A percentile compares a stretch with the other conserved stretches of the same genome.
Conservation (phyloP, 1,284 basidiomycete genomes). For the Cutaneotrichosporon spelunceum region DNA sequence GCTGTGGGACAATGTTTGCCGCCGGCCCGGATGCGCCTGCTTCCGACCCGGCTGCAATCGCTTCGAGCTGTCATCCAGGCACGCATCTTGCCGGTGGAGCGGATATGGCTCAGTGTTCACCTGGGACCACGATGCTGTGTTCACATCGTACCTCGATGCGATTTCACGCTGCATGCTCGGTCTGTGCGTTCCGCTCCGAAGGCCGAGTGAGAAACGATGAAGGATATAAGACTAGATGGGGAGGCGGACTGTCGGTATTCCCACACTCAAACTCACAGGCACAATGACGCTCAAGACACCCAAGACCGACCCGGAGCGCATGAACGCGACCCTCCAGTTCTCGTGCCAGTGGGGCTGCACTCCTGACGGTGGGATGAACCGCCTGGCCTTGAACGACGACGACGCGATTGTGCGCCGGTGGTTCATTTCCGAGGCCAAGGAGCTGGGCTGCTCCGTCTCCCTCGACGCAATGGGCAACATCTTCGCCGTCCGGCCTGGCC, state of each 20-base stretch:
- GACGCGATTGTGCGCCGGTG: slow-evolving; percentile 39
- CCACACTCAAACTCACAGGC: not conserved
- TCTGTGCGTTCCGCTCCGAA: too few relatives aligned
- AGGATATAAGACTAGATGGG: too few relatives aligned
- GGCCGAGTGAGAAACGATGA: too few relatives aligned
- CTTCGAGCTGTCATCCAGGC: not conserved
- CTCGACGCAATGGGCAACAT: slow-evolving; percentile 45
- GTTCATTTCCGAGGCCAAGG: slow-evolving; percentile 33
- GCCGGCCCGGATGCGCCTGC: too few relatives aligned
- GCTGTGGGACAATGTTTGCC: too few relatives aligned
- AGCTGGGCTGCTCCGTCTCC: slow-evolving; percentile 36
- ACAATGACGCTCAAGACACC: slow-evolving; percentile 9
- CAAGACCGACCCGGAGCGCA: slow-evolving; percentile 26
- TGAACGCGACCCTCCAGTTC: slow-evolving; percentile 39
- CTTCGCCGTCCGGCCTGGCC: slow-evolving; percentile 36
- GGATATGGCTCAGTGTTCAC: not conserved
- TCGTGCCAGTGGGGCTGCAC: slow-evolving; percentile 37
- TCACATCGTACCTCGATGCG: too few relatives aligned
- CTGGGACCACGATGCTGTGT: too few relatives aligned
- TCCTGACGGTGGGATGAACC: slow-evolving; percentile 19
- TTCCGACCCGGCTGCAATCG: not conserved
- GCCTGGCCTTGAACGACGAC: slow-evolving; percentile 38
- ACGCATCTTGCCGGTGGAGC: not conserved
- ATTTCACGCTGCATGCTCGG: too few relatives aligned
- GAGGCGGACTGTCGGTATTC: not conserved